These are phyloP conservation scores for Epichloe festucae DNA, from an alignment of 2,329 filamentous ascomycete genomes.

Conservation along the genomic window DNA sequence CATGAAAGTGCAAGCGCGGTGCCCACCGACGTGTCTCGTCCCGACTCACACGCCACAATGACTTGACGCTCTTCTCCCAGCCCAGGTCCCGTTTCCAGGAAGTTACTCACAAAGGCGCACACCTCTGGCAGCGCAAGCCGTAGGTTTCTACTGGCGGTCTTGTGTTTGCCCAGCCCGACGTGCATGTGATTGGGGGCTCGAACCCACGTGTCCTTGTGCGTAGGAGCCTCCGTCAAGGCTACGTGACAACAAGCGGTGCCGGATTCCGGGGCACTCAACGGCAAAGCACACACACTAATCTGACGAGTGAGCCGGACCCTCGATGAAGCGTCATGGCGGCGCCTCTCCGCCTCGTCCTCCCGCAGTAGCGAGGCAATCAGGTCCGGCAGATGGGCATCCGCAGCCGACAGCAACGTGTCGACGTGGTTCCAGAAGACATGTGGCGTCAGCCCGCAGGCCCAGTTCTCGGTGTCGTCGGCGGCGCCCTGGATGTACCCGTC, in stretches of 20 bases:
- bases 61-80: constrained; percentile 13
- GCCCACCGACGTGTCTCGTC: constrained; percentile 70
- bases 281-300: constrained; percentile 25
- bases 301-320: constrained; percentile 20
- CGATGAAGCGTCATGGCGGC: background rate
- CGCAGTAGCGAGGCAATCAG: constrained; percentile 30
- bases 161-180: constrained; percentile 58
- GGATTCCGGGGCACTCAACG: constrained; percentile 9
- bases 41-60: constrained; percentile 60
- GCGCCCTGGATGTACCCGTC: constrained; percentile 76
- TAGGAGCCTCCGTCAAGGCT: constrained; percentile 28
- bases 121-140: constrained; percentile 55
- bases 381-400: constrained; percentile 50
- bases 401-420: constrained; percentile 43
- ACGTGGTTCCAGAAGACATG: constrained; percentile 65
- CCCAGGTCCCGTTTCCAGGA: constrained; percentile 15
- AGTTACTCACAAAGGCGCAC: constrained; percentile 37
- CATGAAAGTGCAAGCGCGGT: constrained; percentile 66
- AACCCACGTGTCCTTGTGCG: constrained; percentile 29
- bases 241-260: constrained; percentile 29
- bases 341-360: background rate
- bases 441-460: constrained; percentile 72
- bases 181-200: constrained; percentile 27
- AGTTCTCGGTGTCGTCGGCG: constrained; percentile 88
- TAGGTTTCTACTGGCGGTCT: constrained; percentile 73